Evolutionary conservation across 306 rosid species (phyloP).

Genomic region (Cicer chorassanicum): DNA sequence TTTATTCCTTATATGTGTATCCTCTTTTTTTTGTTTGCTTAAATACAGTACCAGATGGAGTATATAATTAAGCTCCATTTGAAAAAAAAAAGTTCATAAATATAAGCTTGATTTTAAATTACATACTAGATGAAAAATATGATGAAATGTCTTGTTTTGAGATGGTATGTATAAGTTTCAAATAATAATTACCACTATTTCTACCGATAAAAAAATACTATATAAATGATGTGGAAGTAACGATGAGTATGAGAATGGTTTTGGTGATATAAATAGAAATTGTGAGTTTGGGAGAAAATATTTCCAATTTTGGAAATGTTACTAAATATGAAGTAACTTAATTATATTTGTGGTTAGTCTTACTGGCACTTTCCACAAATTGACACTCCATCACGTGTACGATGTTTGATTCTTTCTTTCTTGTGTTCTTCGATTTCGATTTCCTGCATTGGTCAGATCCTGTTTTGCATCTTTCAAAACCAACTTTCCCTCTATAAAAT

Average conservation of each 20-base stretch:
- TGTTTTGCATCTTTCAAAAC: constrained; percentile 17
- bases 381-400: constrained; percentile 34
- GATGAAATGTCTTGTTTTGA: no score
- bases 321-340: background rate
- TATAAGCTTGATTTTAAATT: no score
- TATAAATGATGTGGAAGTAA: no score
- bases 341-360: background rate
- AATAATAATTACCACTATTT: no score
- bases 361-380: constrained; percentile 21
- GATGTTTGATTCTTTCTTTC: constrained; percentile 41
- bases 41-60: no score
- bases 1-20: no score
- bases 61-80: no score
- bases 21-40: no score
- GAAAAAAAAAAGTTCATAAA: no score
- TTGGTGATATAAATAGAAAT: background rate
- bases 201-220: no score
- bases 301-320: constrained; percentile 43
- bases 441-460: constrained; percentile 6
- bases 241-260: background rate
- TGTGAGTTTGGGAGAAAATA: background rate
- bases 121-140: no score
- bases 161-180: no score
- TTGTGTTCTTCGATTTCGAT: constrained; percentile 12
- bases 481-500: background rate